Conservation (phyloP, 1,284 basidiomycete species). For the Tremellales sp. region DNA sequence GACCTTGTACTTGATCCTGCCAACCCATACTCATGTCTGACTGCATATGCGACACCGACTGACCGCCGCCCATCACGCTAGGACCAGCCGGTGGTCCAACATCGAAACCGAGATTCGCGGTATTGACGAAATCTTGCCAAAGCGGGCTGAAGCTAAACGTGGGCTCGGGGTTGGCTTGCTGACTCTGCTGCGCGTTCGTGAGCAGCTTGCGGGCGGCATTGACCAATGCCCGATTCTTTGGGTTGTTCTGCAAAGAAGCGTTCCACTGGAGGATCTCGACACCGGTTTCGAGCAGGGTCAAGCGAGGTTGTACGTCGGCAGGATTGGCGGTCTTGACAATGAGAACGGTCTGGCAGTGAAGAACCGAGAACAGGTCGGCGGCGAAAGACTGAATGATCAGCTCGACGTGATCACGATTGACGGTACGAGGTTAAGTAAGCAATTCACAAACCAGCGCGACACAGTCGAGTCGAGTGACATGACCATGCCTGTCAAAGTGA, state of each 20-base stretch:
- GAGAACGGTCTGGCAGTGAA: constrained; percentile 16
- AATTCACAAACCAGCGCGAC: constrained; percentile 15
- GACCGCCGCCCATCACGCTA: too few species aligned
- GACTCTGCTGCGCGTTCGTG: constrained; percentile 5
- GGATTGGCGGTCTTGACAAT: constrained; percentile 15
- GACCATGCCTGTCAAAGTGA: too few species aligned
- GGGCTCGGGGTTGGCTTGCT: too few species aligned
- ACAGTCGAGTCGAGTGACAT: too few species aligned
- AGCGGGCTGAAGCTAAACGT: constrained; percentile 1
- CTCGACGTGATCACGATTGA: neutral
- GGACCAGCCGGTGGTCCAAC: too few species aligned
- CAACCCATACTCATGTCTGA: too few species aligned
- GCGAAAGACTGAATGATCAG: constrained; percentile 10
- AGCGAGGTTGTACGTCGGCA: neutral
- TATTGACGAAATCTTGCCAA: constrained; percentile 3
- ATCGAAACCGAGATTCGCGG: too few species aligned
- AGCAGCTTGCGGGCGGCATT: constrained; percentile 10
- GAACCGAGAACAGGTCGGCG: constrained; percentile 17
- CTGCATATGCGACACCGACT: too few species aligned
- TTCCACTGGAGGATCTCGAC: constrained; percentile 17
- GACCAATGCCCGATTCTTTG: constrained; percentile 14
- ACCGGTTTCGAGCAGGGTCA: constrained; percentile 7
- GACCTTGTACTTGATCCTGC: too few species aligned
- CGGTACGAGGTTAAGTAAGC: too few species aligned
- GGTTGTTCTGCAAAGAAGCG: constrained; percentile 8